Base-by-base conservation (phyloP, 495 filamentous ascomycete species). In the Terfezia claveryi region DNA sequence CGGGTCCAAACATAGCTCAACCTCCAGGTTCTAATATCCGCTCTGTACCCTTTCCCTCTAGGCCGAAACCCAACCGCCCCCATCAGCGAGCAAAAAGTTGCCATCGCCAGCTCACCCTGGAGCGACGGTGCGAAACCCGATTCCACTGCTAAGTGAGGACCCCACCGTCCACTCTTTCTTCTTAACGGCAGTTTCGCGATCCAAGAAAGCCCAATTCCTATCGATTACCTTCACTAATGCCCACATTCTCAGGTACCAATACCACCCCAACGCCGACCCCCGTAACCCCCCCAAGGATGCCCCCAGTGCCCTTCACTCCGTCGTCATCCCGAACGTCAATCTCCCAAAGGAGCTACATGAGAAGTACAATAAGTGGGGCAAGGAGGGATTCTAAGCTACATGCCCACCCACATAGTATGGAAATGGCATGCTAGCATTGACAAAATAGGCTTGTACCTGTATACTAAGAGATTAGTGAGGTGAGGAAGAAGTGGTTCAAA, bases 351-450 rank as follows among this genome's bases (percentile, higher is more conserved):
- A 77, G 52, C 76, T 92, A 55, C 91, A 98, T 71, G 91, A 96
- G 61, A 80, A 80, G 68, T 96, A 79, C 76, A 98, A 98, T 79
- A 98, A 98, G 77, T 94, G 81, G 76, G 91, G 89, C 70, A 96
- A 95, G 78, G 91, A 95, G 14, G 60, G 61, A 36, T 66, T 58
- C 52, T 63, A 63, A 57, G 27, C 27, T 32, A 4, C 27, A 20
- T 2, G 0, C 27, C 1, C 27, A 32, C 27, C 27, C 1, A 32
- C 27, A 32, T 7, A 32, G 27, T 32, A 7, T 32, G 7, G 27
- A 4, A 32, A 32, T 5, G 0, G 27, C 27, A 32, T 32, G 7
- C 7, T 32, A 32, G 27, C 27, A 32, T 32, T 32, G 27, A 4
- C 27, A 2, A 32, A 32, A 32, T 32, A 7, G 27, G 27, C 27